Conservation (phyloP, 495 filamentous ascomycete species). For the Penicillium manginii region DNA sequence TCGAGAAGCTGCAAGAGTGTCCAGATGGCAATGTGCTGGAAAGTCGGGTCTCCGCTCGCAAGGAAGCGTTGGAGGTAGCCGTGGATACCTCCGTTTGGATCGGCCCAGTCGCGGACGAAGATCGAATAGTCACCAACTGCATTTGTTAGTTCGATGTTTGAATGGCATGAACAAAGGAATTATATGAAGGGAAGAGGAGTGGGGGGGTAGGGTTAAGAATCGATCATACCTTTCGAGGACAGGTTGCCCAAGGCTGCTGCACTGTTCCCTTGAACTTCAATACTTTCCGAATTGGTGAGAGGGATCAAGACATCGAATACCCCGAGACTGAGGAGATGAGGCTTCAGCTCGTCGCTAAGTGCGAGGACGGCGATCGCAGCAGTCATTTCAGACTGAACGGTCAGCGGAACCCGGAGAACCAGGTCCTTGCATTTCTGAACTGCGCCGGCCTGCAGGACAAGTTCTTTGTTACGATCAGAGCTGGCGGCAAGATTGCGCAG, state of each 20-base stretch:
- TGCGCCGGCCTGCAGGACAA: slow-evolving; percentile 93
- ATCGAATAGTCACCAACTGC: slow-evolving; percentile 94
- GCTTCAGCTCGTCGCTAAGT: slow-evolving; percentile 93
- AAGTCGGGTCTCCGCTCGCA: slow-evolving; percentile 91
- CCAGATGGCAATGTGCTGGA: slow-evolving; percentile 99
- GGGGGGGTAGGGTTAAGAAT: not conserved
- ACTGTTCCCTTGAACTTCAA: slow-evolving; percentile 98
- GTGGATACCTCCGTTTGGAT: slow-evolving; percentile 92
- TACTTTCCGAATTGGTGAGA: slow-evolving; percentile 89
- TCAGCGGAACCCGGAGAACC: slow-evolving; percentile 89
- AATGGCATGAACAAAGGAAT: too few relatives aligned
- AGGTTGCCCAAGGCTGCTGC: slow-evolving; percentile 94
- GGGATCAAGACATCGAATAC: slow-evolving; percentile 97
- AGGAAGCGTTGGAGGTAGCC: slow-evolving; percentile 93
- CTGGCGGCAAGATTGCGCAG: slow-evolving; percentile 94
- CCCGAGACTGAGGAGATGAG: slow-evolving; percentile 85
- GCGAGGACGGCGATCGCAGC: slow-evolving; percentile 98
- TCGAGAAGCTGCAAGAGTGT: slow-evolving; percentile 93
- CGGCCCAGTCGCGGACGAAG: slow-evolving; percentile 90
- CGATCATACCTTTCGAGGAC: slow-evolving; percentile 83
- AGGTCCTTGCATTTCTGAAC: slow-evolving; percentile 98
- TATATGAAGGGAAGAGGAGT: not conserved
- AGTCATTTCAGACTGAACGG: slow-evolving; percentile 98
- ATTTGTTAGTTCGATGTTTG: slow-evolving; percentile 20
- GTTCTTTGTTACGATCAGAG: slow-evolving; percentile 94